Base-by-base conservation (phyloP, 495 filamentous ascomycete genomes). In the Haplographium delicatum region DNA sequence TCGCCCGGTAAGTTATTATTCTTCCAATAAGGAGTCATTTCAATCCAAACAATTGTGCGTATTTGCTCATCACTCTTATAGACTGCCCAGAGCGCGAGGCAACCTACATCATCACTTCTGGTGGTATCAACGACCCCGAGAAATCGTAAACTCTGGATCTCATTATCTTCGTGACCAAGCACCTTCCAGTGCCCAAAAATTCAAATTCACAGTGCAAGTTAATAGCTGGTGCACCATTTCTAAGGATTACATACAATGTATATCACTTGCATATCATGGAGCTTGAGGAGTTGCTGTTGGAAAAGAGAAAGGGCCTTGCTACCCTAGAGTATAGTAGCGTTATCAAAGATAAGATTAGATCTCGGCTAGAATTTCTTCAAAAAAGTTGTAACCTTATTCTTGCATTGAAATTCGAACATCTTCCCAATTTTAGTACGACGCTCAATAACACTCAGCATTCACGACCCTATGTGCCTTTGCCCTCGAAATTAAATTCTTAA, bases 11-110 rank as follows among this genome's bases (percentile, higher is more conserved):
- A 44, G 73, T 67, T 40, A 0, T 9, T 43, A 13, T 22, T n/a
- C 0, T 26, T 9, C 16, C 13, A 44, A 22, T 38, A 28, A n/a
- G n/a, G 33, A 39, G 5, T 6, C 35, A 19, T 6, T 5, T 8
- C n/a, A 19, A 19, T 39, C 15, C 18, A 6, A 39, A 39, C 15
- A 18, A 1, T 4, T 39, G 2, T 2, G 6, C 8, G 3, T 8
- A 9, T 2, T 44, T 38, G 23, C 31, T 50, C 15, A 34, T 35
- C n/a, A 23, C 13, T 31, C 19, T 13, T 48, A 16, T 53, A 79
- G 85, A 89, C 58, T 87, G 83, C 52, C 82, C 86, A 26, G 86
- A 90, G 62, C 73, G 77, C 16, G 86, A 90, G 64, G 85, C 86
- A 10, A 88, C 80, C 3, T 90, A 90, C 62, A 71, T 90, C 50